These are phyloP conservation scores for Pyrenula massariospora DNA, from an alignment of 495 filamentous ascomycete genomes.

Conservation along the genomic window DNA sequence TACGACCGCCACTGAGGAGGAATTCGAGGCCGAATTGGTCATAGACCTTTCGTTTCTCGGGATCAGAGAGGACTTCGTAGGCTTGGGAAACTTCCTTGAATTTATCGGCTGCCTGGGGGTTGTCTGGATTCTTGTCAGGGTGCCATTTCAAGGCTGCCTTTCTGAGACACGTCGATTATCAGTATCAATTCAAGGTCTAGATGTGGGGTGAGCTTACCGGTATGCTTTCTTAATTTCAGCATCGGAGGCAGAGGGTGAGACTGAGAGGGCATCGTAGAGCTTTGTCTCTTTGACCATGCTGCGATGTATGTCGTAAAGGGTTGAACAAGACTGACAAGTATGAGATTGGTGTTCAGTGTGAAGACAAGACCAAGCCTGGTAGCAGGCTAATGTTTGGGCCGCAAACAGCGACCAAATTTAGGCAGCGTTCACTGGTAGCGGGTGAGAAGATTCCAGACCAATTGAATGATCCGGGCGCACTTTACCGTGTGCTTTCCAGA, in stretches of 20 bases:
- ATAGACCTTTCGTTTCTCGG: constrained; percentile 92
- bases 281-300: constrained; percentile 82
- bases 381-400: background rate
- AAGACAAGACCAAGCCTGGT: background rate
- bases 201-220: constrained; percentile 37
- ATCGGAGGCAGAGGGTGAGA: constrained; percentile 68
- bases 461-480: background rate
- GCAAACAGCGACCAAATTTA: background rate
- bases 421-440: background rate
- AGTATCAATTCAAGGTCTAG: background rate
- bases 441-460: background rate
- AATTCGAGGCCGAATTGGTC: constrained; percentile 93
- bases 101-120: constrained; percentile 69
- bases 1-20: constrained; percentile 69
- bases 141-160: constrained; percentile 88
- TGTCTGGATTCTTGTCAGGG: constrained; percentile 95
- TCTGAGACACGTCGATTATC: constrained; percentile 21
- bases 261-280: constrained; percentile 64
- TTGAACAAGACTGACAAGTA: background rate
- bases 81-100: constrained; percentile 96
- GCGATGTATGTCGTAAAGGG: background rate
- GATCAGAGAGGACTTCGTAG: constrained; percentile 94
- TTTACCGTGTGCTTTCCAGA: background rate
- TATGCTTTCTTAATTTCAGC: constrained; percentile 99
- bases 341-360: background rate